Evolutionary conservation across 2,329 filamentous ascomycete species (phyloP).

Genomic region (Aspergillus glaucus): DNA sequence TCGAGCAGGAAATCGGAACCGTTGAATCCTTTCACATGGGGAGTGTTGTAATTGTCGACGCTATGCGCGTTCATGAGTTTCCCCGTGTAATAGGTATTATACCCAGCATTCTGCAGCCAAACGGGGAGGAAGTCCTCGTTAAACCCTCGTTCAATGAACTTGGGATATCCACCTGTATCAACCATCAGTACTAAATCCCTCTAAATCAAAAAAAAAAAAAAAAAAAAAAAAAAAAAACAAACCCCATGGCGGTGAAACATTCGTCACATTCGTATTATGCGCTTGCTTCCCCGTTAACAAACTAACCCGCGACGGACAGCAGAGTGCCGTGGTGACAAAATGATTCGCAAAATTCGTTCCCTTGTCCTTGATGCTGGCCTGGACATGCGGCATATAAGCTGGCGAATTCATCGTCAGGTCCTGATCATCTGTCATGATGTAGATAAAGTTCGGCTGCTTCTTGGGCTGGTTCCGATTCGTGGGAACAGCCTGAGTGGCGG

Average conservation of each 20-base stretch:
- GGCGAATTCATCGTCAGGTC: constrained; percentile 55
- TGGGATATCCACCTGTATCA: constrained; percentile 39
- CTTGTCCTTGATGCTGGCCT: constrained; percentile 47
- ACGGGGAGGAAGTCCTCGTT: constrained; percentile 47
- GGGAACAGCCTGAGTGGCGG: too few species aligned
- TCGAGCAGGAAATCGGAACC: constrained; percentile 35
- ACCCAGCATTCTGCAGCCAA: constrained; percentile 48
- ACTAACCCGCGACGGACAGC: constrained; percentile 59
- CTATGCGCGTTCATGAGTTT: constrained; percentile 51
- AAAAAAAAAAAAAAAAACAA: constrained; percentile 15
- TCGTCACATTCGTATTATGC: constrained; percentile 64
- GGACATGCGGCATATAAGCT: constrained; percentile 52
- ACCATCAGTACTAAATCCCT: not conserved
- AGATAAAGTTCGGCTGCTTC: constrained; percentile 50
- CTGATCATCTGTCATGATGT: constrained; percentile 62
- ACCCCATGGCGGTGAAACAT: constrained; percentile 46
- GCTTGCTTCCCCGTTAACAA: constrained; percentile 58
- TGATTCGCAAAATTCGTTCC: constrained; percentile 57
- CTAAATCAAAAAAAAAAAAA: not conserved
- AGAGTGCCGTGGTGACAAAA: constrained; percentile 58
- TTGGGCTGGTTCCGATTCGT: too few species aligned
- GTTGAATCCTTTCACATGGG: constrained; percentile 31
- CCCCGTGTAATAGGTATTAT: constrained; percentile 51
- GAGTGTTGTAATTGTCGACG: constrained; percentile 43
- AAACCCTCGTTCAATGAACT: constrained; percentile 46